Evolutionary conservation across 179 eudicot species (phyloP), one percentile per base, ranked within the genome.

Genomic region (Patellifolia procumbens): DNA sequence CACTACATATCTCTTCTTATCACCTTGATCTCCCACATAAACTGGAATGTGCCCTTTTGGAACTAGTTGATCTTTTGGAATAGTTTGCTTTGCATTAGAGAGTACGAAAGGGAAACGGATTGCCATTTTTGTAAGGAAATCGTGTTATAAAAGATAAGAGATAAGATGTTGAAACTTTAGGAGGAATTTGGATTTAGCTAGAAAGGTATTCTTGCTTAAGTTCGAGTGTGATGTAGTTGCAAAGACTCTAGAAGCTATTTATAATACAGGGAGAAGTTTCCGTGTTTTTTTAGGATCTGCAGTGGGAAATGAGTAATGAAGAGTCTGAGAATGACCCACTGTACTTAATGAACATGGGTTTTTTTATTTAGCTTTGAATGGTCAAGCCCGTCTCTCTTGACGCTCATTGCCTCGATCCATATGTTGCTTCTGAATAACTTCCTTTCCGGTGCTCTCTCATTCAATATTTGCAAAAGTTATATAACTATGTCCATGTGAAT

Each of bases 41-140:
- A 88, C 90, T 8, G 86, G 83, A 17, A 83, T 34, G 61, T 80
- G 64, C 1, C 90, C 88, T 72, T 82, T 86, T 12, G 88, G 90
- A 35, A 85, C 84, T 66, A 63, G 78, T 22, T 61, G 70, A 64
- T 83, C 78, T 71, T 80, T 78, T 65, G 70, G 78, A 45, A 82
- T 69, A 56, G 79, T 76, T 70, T 82, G 84, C 79, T 87, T 82
- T 26, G 88, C 76, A 39, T 67, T 78, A 15, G 70, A 53, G 73
- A 82, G 81, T 48, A 84, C 28, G 12, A 85, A 72, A 5, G 56
- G 85, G 6, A 86, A 72, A 37, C 76, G 81, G 43, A 39, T 39
- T 39, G 43, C 43, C 43, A 39, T 39, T 39, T 39, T 9, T 39
- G 43, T 39, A 39, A 39, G 43, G 43, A 39, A 39, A 39, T 39